Evolutionary conservation across 345 rosid genomes (phyloP).

Genomic region (Anastatica hierochuntica): DNA sequence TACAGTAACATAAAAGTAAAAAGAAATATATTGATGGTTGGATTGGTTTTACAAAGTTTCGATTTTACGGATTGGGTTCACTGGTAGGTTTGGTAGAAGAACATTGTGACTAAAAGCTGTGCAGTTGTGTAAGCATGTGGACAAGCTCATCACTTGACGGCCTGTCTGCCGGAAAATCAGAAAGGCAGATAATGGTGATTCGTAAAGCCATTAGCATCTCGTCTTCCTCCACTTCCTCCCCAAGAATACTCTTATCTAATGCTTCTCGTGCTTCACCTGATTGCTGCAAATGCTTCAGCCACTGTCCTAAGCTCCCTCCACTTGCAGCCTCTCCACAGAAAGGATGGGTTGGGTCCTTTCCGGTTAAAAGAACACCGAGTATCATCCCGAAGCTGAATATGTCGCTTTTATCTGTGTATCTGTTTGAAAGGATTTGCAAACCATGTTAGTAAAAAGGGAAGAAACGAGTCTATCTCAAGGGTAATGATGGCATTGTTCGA

Average conservation of each 20-base stretch:
- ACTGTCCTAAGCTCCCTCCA: slow-evolving; percentile 59
- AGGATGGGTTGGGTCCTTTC: slow-evolving; percentile 60
- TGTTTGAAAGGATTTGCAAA: slow-evolving; percentile 19
- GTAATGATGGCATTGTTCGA: neutral
- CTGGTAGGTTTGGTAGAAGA: slow-evolving; percentile 3
- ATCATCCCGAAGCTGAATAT: slow-evolving; percentile 93
- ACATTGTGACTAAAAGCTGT: slow-evolving; percentile 50
- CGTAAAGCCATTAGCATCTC: slow-evolving; percentile 95
- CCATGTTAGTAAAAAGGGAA: slow-evolving; percentile 11
- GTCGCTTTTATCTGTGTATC: slow-evolving; percentile 84
- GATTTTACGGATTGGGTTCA: neutral
- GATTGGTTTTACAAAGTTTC: neutral
- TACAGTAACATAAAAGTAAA: neutral
- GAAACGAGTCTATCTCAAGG: neutral
- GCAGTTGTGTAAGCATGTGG: slow-evolving; percentile 83
- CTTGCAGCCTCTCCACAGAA: slow-evolving; percentile 50
- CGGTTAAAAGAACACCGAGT: slow-evolving; percentile 72
- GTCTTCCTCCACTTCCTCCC: slow-evolving; percentile 91
- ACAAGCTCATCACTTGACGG: slow-evolving; percentile 95
- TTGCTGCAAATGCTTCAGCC: slow-evolving; percentile 85
- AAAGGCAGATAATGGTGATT: slow-evolving; percentile 78
- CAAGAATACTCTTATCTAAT: slow-evolving; percentile 69
- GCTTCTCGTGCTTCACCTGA: slow-evolving; percentile 80
- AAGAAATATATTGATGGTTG: neutral
- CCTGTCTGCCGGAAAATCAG: slow-evolving; percentile 80